These are phyloP conservation scores for Neonectria ditissima DNA, from an alignment of 2,329 filamentous ascomycete species.

Conservation along the genomic window DNA sequence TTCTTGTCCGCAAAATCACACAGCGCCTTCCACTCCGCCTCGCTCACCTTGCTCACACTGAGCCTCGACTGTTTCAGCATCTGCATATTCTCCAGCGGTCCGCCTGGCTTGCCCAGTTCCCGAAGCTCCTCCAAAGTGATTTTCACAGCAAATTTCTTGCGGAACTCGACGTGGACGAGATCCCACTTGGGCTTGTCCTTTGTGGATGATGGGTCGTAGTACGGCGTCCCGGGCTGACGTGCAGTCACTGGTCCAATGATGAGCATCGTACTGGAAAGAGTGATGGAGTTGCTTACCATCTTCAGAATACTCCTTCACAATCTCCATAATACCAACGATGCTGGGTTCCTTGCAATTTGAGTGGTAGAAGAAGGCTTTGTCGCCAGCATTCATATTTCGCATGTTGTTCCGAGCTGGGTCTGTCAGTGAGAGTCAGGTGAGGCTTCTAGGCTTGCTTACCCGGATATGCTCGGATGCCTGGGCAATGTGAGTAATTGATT, in stretches of 20 bases:
- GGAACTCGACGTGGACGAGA: conserved; percentile 88
- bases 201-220: conserved; percentile 83
- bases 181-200: conserved; percentile 75
- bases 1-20: conserved; percentile 62
- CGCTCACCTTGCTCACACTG: conserved; percentile 79
- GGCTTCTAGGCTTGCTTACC: conserved; percentile 44
- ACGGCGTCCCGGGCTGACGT: conserved; percentile 63
- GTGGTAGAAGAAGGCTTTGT: conserved; percentile 97
- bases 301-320: conserved; percentile 84
- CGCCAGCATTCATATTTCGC: conserved; percentile 89
- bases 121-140: conserved; percentile 80
- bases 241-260: conserved; percentile 45
- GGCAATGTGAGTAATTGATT: conserved; percentile 21
- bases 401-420: conserved; percentile 83
- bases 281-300: conserved; percentile 68
- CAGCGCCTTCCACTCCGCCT: conserved; percentile 74
- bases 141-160: conserved; percentile 80
- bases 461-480: conserved; percentile 63
- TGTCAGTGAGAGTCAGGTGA: conserved; percentile 2
- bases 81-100: conserved; percentile 80
- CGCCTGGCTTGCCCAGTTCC: conserved; percentile 65
- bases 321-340: conserved; percentile 89
- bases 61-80: conserved; percentile 84
- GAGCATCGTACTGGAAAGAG: rapidly evolving
- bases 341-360: conserved; percentile 92